Evolutionary conservation across 129 eudicot genomes (phyloP).

Genomic region (Artemisia annua): DNA sequence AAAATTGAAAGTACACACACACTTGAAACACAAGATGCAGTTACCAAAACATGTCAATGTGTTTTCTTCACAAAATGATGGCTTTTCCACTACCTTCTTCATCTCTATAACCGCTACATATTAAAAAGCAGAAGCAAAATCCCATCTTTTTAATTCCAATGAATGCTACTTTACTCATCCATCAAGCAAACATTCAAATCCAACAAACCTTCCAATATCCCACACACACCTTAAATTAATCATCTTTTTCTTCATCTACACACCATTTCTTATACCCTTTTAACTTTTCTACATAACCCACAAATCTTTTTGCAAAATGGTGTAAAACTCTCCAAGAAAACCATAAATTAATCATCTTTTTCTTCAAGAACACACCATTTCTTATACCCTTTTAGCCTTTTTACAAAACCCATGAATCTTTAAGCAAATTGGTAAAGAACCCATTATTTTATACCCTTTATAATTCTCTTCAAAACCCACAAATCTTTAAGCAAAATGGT

Average conservation of each 20-base stretch:
- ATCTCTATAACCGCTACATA: slow-evolving; percentile 20
- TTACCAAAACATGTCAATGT: slow-evolving; percentile 16
- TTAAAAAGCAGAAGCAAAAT: slow-evolving; percentile 11
- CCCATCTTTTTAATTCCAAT: slow-evolving; percentile 32
- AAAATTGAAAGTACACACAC: background rate
- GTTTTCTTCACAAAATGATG: background rate
- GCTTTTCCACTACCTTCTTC: no score
- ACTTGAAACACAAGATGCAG: slow-evolving; percentile 11
- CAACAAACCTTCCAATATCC: background rate
- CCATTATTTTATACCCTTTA: no score
- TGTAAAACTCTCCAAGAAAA: no score
- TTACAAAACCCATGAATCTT: no score
- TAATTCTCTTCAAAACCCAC: no score
- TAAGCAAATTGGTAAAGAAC: no score
- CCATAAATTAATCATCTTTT: slow-evolving; percentile 23
- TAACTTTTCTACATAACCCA: background rate
- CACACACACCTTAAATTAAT: slow-evolving; percentile 1
- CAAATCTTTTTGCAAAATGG: no score
- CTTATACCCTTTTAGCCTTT: background rate
- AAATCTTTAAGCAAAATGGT: background rate
- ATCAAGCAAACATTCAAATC: slow-evolving; percentile 33
- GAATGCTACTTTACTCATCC: slow-evolving; percentile 52
- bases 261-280: slow-evolving; percentile 16
- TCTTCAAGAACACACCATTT: slow-evolving; percentile 27
- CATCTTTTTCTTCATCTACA: slow-evolving; percentile 27